Base-by-base conservation (phyloP, 2,329 filamentous ascomycete species). In the Pleomassaria siparia region DNA sequence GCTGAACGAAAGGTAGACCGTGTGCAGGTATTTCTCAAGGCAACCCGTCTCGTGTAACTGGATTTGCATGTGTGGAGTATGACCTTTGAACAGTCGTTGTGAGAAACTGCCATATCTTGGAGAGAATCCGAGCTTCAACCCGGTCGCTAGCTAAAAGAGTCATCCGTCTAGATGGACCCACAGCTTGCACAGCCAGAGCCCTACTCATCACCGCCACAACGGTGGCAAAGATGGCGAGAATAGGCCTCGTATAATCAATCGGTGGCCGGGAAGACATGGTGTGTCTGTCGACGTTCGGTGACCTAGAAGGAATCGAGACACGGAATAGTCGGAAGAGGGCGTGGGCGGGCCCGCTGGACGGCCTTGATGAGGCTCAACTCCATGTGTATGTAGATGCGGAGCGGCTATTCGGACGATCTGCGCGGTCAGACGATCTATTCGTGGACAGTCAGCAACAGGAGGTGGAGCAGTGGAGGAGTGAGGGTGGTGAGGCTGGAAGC, bases 321-420 rank as follows among this genome's bases (percentile, higher is more conserved):
- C 16, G 21, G 35, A 37, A 20, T 4, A 37, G 18, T 11, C 35
- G 35, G 20, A 4, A 13, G 35, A 37, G 18, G 35, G 35, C 35
- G 11, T 37, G 20, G 3, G 35, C 37, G 16, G 37, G 37, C 24
- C 20, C 41, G 35, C 39, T 36, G 36, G 36, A 3, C 43, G 45
- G 49, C 50, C 43, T 26, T 37, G n/a, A 53, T 43, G 44, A 24
- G 50, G 40, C 44, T 53, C 37, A 40, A 40, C 37, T 40, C 37
- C 22, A n/a, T n/a, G n/a, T 40, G 13, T 4, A 37, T 3, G 22
- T 15, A n/a, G 41, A 41, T 32, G 44, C 47, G 50, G 22, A 50
- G 41, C 40, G 32, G 21, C 26, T 28, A 25, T 43, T 24, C 36
- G 28, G 25, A 18, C 13, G 37, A 37, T 12, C 18, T 13, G 20